phyloP scores from a whole-genome alignment of 2,329 filamentous ascomycete genomes.

The Xylariomycetidae sp. region DNA sequence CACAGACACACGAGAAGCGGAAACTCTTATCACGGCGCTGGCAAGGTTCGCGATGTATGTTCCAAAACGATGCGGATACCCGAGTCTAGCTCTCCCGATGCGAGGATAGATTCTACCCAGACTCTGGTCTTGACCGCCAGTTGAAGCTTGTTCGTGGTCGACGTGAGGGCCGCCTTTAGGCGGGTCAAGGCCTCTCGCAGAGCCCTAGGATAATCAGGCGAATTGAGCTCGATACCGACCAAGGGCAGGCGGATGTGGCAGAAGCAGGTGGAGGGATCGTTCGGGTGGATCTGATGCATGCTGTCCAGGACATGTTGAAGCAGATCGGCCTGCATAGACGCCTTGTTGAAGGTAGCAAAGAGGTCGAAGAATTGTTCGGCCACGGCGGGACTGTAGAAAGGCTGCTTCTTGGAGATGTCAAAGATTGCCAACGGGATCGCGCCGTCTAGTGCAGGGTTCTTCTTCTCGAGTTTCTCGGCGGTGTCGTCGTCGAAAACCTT shows the following conservation, averaged over 20 bases:
- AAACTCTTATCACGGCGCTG: constrained; percentile 15
- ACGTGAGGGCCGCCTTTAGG: constrained; percentile 48
- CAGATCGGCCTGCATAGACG: constrained; percentile 62
- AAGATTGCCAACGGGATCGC: constrained; percentile 92
- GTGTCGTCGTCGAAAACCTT: constrained; percentile 44
- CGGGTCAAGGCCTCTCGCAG: constrained; percentile 61
- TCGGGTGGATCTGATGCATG: constrained; percentile 56
- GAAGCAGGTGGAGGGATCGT: constrained; percentile 58
- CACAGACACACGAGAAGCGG: constrained; percentile 3
- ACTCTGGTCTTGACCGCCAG: constrained; percentile 44
- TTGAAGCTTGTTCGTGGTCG: constrained; percentile 39
- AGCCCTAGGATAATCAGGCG: constrained; percentile 68
- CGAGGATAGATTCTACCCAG: constrained; percentile 54
- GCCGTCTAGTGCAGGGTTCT: constrained; percentile 81
- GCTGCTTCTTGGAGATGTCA: constrained; percentile 76
- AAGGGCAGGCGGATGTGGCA: constrained; percentile 70
- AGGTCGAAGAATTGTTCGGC: constrained; percentile 77
- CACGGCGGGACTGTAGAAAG: constrained; percentile 60
- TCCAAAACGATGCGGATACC: constrained; percentile 52
- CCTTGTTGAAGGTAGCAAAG: constrained; percentile 63
- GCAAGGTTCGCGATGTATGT: constrained; percentile 35
- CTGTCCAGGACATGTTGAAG: constrained; percentile 67
- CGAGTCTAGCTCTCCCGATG: constrained; percentile 46
- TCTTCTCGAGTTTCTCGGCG: constrained; percentile 52
- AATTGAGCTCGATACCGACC: constrained; percentile 57